Evolutionary conservation across 441 rosid genomes (phyloP).

Genomic region (Manihot esculenta): DNA sequence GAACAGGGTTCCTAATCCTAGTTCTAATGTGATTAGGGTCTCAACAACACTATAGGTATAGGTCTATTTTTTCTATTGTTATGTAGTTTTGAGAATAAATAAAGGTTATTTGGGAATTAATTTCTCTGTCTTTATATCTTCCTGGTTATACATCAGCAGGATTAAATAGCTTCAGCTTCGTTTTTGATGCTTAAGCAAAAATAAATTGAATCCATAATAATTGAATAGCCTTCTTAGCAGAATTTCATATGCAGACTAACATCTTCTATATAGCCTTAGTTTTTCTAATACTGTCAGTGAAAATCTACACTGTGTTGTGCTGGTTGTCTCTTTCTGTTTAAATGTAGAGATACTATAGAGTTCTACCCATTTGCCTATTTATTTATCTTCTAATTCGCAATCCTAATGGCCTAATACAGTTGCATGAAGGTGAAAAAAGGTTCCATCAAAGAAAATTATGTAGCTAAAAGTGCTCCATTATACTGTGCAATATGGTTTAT

Average conservation of each 20-base stretch:
- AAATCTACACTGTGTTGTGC: not conserved
- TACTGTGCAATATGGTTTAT: constrained; percentile 67
- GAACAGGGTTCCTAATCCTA: no score
- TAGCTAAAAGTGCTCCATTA: constrained; percentile 45
- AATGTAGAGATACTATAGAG: constrained; percentile 4
- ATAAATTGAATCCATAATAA: not conserved
- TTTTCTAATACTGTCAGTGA: not conserved
- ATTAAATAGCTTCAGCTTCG: no score
- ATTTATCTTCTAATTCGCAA: not conserved
- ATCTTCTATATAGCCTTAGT: not conserved
- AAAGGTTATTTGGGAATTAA: no score
- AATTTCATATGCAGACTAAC: not conserved
- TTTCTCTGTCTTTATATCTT: no score
- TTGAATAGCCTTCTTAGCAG: not conserved
- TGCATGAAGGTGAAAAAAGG: constrained; percentile 50
- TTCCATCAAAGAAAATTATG: constrained; percentile 48
- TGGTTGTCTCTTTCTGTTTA: not conserved
- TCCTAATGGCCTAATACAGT: constrained; percentile 36
- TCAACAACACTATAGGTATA: no score
- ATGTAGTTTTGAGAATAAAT: no score
- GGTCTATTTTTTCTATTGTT: no score
- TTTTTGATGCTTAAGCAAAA: no score
- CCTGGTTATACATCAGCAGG: no score
- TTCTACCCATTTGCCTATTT: not conserved
- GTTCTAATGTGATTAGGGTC: no score